Conservation (phyloP, 2,329 filamentous ascomycete genomes). For the Ophiosphaerella korrae region DNA sequence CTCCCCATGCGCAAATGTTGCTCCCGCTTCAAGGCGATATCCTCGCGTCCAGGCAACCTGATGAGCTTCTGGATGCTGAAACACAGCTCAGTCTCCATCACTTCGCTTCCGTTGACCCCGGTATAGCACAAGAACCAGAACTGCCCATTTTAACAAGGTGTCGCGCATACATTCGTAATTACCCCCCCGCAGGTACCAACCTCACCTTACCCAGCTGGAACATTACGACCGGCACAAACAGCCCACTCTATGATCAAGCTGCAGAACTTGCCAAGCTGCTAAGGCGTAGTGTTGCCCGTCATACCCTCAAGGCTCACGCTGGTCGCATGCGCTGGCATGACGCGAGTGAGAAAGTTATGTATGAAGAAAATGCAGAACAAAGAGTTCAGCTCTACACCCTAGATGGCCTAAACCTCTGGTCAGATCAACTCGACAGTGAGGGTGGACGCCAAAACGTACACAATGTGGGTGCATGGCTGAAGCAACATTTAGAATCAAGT, state of each 20-base stretch:
- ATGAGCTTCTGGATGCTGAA: conserved; percentile 37
- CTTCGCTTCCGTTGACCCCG: conserved; percentile 26
- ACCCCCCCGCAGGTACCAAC: conserved; percentile 48
- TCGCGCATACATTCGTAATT: conserved; percentile 47
- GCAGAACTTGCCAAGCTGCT: conserved; percentile 49
- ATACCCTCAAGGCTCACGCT: conserved; percentile 29
- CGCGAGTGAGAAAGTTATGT: conserved; percentile 31
- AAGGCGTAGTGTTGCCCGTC: conserved; percentile 47
- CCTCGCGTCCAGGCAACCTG: conserved; percentile 32
- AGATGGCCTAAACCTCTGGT: conserved; percentile 35
- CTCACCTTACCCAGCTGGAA: conserved; percentile 50
- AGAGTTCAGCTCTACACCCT: conserved; percentile 21
- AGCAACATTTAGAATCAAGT: conserved; percentile 17
- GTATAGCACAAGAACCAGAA: conserved; percentile 9
- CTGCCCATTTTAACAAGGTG: conserved; percentile 33
- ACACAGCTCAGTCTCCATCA: conserved; percentile 36
- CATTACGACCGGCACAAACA: conserved; percentile 47
- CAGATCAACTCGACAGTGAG: conserved; percentile 9
- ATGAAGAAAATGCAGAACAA: conserved; percentile 31
- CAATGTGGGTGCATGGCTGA: conserved; percentile 36
- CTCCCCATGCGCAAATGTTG: conserved; percentile 42
- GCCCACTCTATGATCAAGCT: conserved; percentile 48
- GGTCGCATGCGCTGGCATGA: conserved; percentile 32
- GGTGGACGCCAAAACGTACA: conserved; percentile 19
- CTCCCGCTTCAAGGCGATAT: conserved; percentile 31